phyloP scores from a whole-genome alignment of 306 rosid species.

The Mucuna pruriens region DNA sequence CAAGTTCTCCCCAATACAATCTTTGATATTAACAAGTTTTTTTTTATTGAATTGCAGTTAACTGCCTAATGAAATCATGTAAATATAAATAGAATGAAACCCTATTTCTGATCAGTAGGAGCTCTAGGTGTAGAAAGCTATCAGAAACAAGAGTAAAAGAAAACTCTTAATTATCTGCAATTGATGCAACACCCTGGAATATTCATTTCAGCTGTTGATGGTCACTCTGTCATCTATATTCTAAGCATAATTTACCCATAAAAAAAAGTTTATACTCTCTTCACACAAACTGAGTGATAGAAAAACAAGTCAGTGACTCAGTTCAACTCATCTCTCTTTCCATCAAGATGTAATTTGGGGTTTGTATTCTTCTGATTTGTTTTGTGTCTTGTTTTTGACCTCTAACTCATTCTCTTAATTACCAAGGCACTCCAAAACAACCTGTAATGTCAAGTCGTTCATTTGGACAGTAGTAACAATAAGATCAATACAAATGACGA shows the following conservation, averaged over 20 bases:
- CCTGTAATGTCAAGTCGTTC: not conserved
- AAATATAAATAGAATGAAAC: not conserved
- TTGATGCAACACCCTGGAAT: not conserved
- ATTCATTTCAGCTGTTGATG: not conserved
- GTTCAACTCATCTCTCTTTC: slow-evolving; percentile 7
- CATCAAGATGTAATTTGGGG: not conserved
- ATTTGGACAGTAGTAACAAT: not conserved
- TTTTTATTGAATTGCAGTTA: not conserved
- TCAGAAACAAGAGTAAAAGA: not conserved
- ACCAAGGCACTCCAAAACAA: not conserved
- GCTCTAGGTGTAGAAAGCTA: not conserved
- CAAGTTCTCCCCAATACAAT: slow-evolving; percentile 14
- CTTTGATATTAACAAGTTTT: not conserved
- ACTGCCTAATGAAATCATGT: not conserved
- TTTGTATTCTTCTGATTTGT: not conserved
- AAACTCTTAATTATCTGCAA: not conserved
- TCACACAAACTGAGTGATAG: not conserved
- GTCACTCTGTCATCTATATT: not conserved
- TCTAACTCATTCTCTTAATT: not conserved
- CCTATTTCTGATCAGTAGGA: slow-evolving; percentile 1
- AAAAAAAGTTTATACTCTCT: not conserved
- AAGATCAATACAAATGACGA: not conserved
- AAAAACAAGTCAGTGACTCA: not conserved
- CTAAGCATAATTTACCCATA: not conserved
- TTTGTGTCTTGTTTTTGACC: not conserved